Base-by-base conservation (phyloP, 345 rosid species). In the Odontarrhena argentea region DNA sequence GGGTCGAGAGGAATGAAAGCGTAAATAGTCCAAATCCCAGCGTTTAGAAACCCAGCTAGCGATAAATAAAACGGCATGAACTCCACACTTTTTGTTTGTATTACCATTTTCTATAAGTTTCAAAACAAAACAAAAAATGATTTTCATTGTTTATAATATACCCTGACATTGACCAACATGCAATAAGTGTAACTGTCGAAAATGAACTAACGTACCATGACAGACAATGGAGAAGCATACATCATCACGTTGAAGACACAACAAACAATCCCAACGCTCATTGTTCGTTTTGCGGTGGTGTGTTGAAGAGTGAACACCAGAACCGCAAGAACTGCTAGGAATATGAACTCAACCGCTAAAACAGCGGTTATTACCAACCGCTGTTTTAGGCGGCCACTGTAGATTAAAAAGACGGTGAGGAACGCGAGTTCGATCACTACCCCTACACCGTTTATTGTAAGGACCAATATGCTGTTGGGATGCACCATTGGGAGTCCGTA, bases 11-110 rank as follows among this genome's bases (percentile, higher is more conserved):
- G 89, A 44, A 93, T 78, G 77, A 85, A 70, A 37, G 97, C 87
- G 40, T 90, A 93, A 9, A 79, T 48, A 7, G 83, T 70, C 98
- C 98, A 93, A 55, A 85, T 74, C 47, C 82, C 37, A 4, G 88
- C 89, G 57, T 90, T 90, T 9, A 74, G 85, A 7, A 90, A 80
- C 12, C 86, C 77, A 55, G 87, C 88, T n/a, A 93, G 54, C 4
- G 98, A 93, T 14, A 93, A 48, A 60, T 22, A 78, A 65, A 93
- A 81, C 46, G 98, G 98, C 98, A 93, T 93, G 46, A 79, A 93
- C 77, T 87, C 96, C 77, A 89, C 97, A 45, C 97, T 93, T 69
- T 88, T 87, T 8, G 96, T 85, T 6, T 71, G 58, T 7, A 87
- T 85, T 74, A 90, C 98, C 81, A 83, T 48, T 84, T 86, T 93